Percentiles rank a stretch among this genome's conserved stretches.
Conservation (phyloP, 805 yeast genomes). For the Starmerella asiatica region DNA sequence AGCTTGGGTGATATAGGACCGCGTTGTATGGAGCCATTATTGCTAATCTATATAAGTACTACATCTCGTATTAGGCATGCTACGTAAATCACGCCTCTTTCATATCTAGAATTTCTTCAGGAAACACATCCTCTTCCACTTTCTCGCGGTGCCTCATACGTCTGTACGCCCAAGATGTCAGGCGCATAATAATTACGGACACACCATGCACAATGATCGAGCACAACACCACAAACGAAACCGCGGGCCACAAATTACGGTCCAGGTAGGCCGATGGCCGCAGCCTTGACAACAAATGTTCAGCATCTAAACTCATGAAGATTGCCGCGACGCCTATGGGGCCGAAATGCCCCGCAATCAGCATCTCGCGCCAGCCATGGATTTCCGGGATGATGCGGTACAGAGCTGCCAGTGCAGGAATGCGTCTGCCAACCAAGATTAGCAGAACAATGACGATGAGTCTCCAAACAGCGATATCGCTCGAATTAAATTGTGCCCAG, state of each 20-base stretch:
- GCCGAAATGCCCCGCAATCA: conserved; percentile 63
- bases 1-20: too few relatives aligned
- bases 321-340: conserved; percentile 63
- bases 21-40: too few relatives aligned
- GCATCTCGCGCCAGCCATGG: conserved; percentile 51
- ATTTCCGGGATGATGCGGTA: conserved; percentile 50
- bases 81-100: background rate
- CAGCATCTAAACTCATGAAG: conserved; percentile 39
- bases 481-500: conserved; percentile 46
- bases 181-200: conserved; percentile 53
- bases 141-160: background rate
- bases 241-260: conserved; percentile 66
- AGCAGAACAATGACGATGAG: conserved; percentile 26
- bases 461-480: conserved; percentile 26
- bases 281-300: conserved; percentile 27
- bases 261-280: conserved; percentile 32
- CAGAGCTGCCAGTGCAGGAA: conserved; percentile 31
- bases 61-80: background rate
- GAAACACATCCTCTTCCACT: background rate
- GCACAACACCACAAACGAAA: conserved; percentile 61
- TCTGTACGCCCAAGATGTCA: background rate
- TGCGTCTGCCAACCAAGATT: conserved; percentile 26
- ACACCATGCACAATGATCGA: conserved; percentile 86
- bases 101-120: background rate
- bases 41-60: too few relatives aligned